Evolutionary conservation across 2,329 filamentous ascomycete species (phyloP).

Genomic region (Stylonectria norvegica): DNA sequence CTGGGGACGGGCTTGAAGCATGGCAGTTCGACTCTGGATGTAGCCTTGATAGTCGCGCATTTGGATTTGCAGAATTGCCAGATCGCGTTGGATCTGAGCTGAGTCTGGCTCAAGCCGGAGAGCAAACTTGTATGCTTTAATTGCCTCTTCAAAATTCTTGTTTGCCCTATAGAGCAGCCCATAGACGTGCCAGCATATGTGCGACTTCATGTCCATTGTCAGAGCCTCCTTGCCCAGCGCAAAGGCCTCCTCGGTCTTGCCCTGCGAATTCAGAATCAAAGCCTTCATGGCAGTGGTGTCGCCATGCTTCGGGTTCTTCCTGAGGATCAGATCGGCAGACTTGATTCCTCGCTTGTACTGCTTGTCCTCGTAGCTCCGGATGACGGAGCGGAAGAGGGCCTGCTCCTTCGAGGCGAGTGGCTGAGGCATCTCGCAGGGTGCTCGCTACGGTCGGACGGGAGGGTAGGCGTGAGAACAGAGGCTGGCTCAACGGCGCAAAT

Average conservation of each 20-base stretch:
- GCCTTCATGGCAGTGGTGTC: constrained; percentile 99
- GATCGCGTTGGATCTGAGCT: constrained; percentile 86
- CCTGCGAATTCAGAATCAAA: constrained; percentile 88
- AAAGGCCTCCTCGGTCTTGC: constrained; percentile 92
- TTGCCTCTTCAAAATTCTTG: constrained; percentile 98
- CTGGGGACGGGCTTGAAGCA: constrained; percentile 80
- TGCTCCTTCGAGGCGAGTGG: constrained; percentile 81
- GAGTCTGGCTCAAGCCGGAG: constrained; percentile 91
- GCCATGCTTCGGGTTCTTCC: constrained; percentile 92
- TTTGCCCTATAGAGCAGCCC: constrained; percentile 86
- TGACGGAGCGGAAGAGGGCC: constrained; percentile 89
- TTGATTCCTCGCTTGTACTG: constrained; percentile 96
- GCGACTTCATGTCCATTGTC: constrained; percentile 96
- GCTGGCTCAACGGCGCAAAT: neutral
- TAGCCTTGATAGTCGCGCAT: constrained; percentile 96
- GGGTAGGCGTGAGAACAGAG: neutral
- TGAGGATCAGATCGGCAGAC: constrained; percentile 91
- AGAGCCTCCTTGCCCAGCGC: constrained; percentile 87
- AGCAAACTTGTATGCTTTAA: constrained; percentile 98
- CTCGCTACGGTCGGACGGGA: neutral
- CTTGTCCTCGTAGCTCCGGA: constrained; percentile 96
- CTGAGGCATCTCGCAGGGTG: constrained; percentile 58
- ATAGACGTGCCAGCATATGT: constrained; percentile 99
- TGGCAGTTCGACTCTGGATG: constrained; percentile 79
- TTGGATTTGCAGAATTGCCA: constrained; percentile 90